phyloP scores from a whole-genome alignment of 331 rosid genomes.

The Stylosanthes scabra region DNA sequence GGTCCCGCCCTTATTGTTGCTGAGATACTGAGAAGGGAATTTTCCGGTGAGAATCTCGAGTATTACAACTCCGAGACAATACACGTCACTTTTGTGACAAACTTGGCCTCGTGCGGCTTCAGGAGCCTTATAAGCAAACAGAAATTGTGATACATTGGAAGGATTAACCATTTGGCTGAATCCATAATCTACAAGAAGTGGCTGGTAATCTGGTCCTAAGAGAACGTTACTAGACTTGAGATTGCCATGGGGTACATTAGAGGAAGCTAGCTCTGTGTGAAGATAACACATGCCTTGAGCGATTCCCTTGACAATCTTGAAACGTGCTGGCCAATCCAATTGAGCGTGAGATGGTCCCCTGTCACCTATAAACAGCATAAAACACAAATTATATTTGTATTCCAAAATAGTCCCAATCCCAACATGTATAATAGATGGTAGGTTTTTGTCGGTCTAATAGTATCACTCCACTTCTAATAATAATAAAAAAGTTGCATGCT shows the following conservation, averaged over 20 bases:
- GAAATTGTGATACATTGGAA: slow-evolving; percentile 38
- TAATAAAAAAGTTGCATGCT: too few relatives aligned
- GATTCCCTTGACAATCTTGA: slow-evolving; percentile 66
- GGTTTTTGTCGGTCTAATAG: neutral
- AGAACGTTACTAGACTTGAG: slow-evolving; percentile 81
- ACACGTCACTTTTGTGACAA: slow-evolving; percentile 69
- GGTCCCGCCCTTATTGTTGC: slow-evolving; percentile 61
- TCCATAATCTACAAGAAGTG: slow-evolving; percentile 67
- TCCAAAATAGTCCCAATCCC: too few relatives aligned
- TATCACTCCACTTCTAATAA: too few relatives aligned
- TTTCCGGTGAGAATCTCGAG: slow-evolving; percentile 78
- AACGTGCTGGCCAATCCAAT: slow-evolving; percentile 67
- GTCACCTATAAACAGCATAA: slow-evolving; percentile 53
- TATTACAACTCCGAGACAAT: slow-evolving; percentile 71
- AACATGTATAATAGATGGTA: neutral
- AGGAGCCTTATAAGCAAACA: slow-evolving; percentile 71
- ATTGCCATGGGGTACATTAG: slow-evolving; percentile 74
- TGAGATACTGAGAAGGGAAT: slow-evolving; percentile 72
- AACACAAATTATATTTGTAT: neutral
- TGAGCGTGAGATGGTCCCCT: slow-evolving; percentile 59
- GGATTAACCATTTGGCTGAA: slow-evolving; percentile 48
- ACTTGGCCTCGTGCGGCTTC: slow-evolving; percentile 55
- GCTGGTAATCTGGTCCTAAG: slow-evolving; percentile 58
- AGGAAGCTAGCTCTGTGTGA: slow-evolving; percentile 44
- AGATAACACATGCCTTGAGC: slow-evolving; percentile 66